Evolutionary conservation across 208 protist species (phyloP).

Genomic region (Acanthamoeba sp.): DNA sequence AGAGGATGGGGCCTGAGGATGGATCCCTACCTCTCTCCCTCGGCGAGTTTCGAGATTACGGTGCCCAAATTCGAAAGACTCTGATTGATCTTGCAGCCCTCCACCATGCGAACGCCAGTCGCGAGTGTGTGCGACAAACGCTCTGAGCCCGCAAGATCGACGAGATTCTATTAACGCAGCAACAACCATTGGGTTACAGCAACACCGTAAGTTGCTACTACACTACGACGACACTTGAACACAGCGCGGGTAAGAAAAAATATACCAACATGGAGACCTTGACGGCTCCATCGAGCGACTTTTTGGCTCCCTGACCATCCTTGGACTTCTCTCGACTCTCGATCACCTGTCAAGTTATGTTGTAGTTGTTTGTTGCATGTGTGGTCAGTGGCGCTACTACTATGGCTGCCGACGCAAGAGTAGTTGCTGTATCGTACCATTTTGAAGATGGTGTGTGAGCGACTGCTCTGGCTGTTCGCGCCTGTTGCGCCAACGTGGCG

Average conservation of each 20-base stretch:
- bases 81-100: slow-evolving; percentile 98
- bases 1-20: no score
- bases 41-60: slow-evolving; percentile 89
- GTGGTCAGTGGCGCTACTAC: neutral
- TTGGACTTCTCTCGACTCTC: slow-evolving; percentile 60
- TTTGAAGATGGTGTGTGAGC: slow-evolving; percentile 97
- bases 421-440: slow-evolving; percentile 86
- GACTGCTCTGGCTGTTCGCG: slow-evolving; percentile 96
- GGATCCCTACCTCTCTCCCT: slow-evolving; percentile 77
- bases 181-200: no score
- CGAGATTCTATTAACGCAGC: slow-evolving; percentile 93
- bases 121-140: slow-evolving; percentile 94
- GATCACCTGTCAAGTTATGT: slow-evolving; percentile 42
- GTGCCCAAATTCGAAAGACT: slow-evolving; percentile 93
- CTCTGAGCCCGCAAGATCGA: slow-evolving; percentile 98
- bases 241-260: no score
- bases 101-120: slow-evolving; percentile 94
- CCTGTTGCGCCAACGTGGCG: slow-evolving; percentile 91
- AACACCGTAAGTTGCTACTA: no score
- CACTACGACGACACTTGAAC: no score
- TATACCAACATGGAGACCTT: slow-evolving; percentile 71
- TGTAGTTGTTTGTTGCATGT: no score
- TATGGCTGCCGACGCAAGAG: neutral
- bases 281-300: slow-evolving; percentile 72
- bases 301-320: slow-evolving; percentile 11